phyloP scores from a whole-genome alignment of 179 eudicot genomes.

The Spergularia azorica region DNA sequence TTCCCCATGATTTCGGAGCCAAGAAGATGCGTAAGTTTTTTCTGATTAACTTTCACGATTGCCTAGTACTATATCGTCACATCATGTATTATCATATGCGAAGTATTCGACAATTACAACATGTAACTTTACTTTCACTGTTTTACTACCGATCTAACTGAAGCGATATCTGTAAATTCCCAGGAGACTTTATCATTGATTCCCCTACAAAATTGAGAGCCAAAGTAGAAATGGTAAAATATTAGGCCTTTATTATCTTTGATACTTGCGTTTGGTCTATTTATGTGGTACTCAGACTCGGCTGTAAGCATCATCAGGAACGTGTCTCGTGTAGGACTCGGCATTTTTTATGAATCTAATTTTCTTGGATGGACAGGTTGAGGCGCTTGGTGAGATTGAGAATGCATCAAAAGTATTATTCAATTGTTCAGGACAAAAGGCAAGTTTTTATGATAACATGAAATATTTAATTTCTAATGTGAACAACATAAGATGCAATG shows the following conservation, averaged over 20 bases:
- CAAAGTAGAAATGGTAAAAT: slow-evolving; percentile 81
- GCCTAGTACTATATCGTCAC: too few species aligned
- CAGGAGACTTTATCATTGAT: slow-evolving; percentile 90
- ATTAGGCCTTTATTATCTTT: neutral
- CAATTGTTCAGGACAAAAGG: slow-evolving; percentile 58
- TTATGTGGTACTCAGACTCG: too few species aligned
- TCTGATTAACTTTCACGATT: neutral
- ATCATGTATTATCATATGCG: too few species aligned
- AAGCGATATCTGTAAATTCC: slow-evolving; percentile 8
- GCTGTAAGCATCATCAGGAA: too few species aligned
- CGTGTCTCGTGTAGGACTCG: too few species aligned
- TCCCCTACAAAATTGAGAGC: slow-evolving; percentile 76
- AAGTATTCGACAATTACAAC: too few species aligned
- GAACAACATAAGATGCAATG: too few species aligned
- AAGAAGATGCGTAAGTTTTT: slow-evolving; percentile 76
- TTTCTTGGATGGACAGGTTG: slow-evolving; percentile 56
- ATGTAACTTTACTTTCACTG: too few species aligned
- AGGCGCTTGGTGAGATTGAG: slow-evolving; percentile 91
- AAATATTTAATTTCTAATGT: neutral
- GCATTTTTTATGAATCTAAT: neutral
- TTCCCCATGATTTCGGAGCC: slow-evolving; percentile 92
- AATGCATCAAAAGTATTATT: slow-evolving; percentile 69
- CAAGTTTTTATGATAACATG: slow-evolving; percentile 15
- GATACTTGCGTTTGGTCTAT: too few species aligned
- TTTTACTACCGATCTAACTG: neutral